Base-by-base conservation (phyloP, 345 rosid genomes). In the Reutealis trisperma region DNA sequence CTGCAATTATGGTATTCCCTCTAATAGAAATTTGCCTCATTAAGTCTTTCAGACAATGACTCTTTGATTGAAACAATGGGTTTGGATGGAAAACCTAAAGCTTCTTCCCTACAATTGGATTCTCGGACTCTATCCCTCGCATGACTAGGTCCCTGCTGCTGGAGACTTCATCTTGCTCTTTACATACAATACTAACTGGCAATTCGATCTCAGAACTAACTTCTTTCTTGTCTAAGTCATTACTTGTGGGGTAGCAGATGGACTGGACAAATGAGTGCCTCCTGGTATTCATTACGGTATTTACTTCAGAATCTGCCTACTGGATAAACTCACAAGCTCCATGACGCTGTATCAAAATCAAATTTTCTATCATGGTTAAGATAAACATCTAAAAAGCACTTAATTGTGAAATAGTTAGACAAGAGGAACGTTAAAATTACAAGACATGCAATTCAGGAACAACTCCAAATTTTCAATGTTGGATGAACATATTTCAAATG, bases 291-390 rank as follows among this genome's bases (percentile, higher is more conserved):
- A 73, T 41, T 24, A 9, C 27, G 7, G 30, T 24, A 21, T 67
- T 32, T 18, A 19, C n/a, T 64, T 57, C 55, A 25, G 57, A 44
- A 75, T 80, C 80, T 32, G 66, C 90, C 84, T 83, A 74, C 24
- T 73, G 70, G 41, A 80, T 67, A 77, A 78, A 89, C 19, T 45
- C 52, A 74, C 92, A 89, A 71, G 90, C 86, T 55, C 92, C 88
- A 52, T 41, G 81, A 21, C 83, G 80, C 92, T 87, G 79, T 18
- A 80, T 52, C 70, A 74, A 24, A 75, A 49, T 57, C 79, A 71
- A 71, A 15, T 30, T 51, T 74, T 67, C 27, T 34, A 70, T 70
- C 18, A 77, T n/a, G 14, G 67, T 27, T 64, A 41, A 30, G 27
- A 54, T n/a, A 61, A 79, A 32, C 51, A 55, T 5, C 16, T 30